Evolutionary conservation across 805 yeast genomes (phyloP), one percentile per base, ranked within the genome.

Genomic region (Yamadazyma sp.): DNA sequence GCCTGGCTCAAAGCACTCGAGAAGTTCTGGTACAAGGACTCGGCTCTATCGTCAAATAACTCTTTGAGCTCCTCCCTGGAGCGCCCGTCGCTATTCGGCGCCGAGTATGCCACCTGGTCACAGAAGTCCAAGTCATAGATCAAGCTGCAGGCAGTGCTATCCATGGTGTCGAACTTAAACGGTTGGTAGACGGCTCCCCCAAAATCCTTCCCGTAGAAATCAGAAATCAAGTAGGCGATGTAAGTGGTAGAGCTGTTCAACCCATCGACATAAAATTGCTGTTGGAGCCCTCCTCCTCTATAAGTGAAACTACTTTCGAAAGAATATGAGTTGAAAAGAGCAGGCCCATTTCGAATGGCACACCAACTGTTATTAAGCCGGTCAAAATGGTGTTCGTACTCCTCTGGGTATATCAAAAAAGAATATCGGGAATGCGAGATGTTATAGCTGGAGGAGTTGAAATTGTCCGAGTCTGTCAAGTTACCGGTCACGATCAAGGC

Each of bases 51-150:
- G 54, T 91, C 96, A 53, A 88, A 91, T 13, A 75, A 51, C 5
- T 37, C 19, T 18, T 35, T 47, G 14, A 64, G 46, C 3, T 50
- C 57, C 3, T 33, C 32, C 21, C 43, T 49, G 0, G 49, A 15
- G 7, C 42, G 28, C 22, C 41, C 31, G 6, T 34, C 35, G 11
- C 62, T 62, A 5, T 58, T 69, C 0, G 98, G 98, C 0, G 86
- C 96, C 0, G 95, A 74, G 60, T 90, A 91, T 1, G 96, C 93
- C 16, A 91, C 95, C 31, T 77, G 75, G 20, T 70, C 59, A 59
- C 99, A 91, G 52, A 89, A 89, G 2, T 76, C 80, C 42, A 91
- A 67, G 41, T 78, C 84, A 55, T 77, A 87, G 12, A 89, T 75
- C 33, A 90, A 61, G 42, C 82, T 77, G 57, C 99, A 91, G 1